Base-by-base conservation (phyloP, 2,329 filamentous ascomycete species). In the Cercospora zeae-maydis region DNA sequence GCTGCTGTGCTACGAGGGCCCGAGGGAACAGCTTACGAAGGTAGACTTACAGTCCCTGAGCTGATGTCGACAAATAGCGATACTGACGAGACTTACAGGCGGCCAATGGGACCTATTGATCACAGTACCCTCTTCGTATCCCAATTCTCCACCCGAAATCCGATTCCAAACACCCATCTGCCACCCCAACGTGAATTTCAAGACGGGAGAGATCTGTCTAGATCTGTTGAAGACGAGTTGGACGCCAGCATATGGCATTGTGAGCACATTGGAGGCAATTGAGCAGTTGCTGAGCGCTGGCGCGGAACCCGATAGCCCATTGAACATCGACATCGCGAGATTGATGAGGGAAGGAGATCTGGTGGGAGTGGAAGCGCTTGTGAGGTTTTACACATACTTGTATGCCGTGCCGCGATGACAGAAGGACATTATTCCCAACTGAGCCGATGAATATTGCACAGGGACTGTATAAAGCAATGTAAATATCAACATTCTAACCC, bases 131-230 rank as follows among this genome's bases (percentile, higher is more conserved):
- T 69, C 84, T 0, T 85, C 84, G 42, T 98, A 99, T 78, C 95
- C 95, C 2, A 83, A 90, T 62, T 78, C 84, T 0, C 89, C 95
- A 1, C 95, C 95, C 0, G 83, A 81, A 42, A 88, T 99, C 68
- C 82, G 79, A 62, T 99, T 99, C 80, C 79, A 83, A n/a, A 99
- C 92, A 36, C 86, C 87, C 66, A 86, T 96, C 68, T 90, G 91
- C 72, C 92, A 96, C 79, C 88, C 93, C 53, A 97, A 97, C 77
- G 86, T 89, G 51, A 80, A 84, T 65, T 86, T 86, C 74, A 79
- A 81, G 69, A 92, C 86, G 2, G 95, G 95, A 70, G 93, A 97
- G 78, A 95, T 99, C 74, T 99, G 95, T 76, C 86, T 98, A 30
- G 95, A 97, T 74, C 83, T 98, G 66, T 82, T 99, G 56, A 86